Evolutionary conservation across 768 basidiomycete species (phyloP), one percentile per base, ranked within the genome.

Genomic region (Myochromella boudieri): DNA sequence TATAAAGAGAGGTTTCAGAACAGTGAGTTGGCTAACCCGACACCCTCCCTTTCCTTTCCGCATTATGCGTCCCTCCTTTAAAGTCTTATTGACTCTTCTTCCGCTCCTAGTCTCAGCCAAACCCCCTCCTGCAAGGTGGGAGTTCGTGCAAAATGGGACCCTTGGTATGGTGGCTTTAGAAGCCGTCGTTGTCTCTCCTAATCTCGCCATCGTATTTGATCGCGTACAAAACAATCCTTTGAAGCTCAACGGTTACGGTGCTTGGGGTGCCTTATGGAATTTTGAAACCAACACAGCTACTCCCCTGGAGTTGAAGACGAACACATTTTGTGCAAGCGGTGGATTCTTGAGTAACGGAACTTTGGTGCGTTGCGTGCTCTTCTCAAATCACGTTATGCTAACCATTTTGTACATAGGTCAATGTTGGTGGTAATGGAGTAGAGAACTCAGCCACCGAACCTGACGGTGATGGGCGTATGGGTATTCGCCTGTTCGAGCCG

Each of bases 211-310:
- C 17, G 46, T 58, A 38, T 58, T n/a, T n/a, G n/a, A n/a, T n/a
- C n/a, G n/a, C n/a, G n/a, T n/a, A n/a, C n/a, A n/a, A n/a, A n/a
- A n/a, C 44, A 74, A 76, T 40, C 67, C 71, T 9, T 56, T 74
- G 1, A 60, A 52, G 17, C 56, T 74, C 42, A 62, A 71, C 1
- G 71, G 74, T 46, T 55, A 68, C 10, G 73, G n/a, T n/a, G n/a
- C 74, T 3, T 75, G 73, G 74, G 69, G 67, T 22, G 70, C 68
- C 6, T 57, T 75, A n/a, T 66, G 71, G 52, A 61, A 74, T 46
- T 48, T 75, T 12, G 60, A 65, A 50, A 71, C 70, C 3, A 67
- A 69, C 28, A 64, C 61, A 3, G 66, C 67, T 1, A 61, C 64
- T 14, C 56, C 68, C 6, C 44, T 71, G n/a, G 54, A 64, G n/a